Conservation (phyloP, 495 filamentous ascomycete species). For the Saxispiralis lemnorum region DNA sequence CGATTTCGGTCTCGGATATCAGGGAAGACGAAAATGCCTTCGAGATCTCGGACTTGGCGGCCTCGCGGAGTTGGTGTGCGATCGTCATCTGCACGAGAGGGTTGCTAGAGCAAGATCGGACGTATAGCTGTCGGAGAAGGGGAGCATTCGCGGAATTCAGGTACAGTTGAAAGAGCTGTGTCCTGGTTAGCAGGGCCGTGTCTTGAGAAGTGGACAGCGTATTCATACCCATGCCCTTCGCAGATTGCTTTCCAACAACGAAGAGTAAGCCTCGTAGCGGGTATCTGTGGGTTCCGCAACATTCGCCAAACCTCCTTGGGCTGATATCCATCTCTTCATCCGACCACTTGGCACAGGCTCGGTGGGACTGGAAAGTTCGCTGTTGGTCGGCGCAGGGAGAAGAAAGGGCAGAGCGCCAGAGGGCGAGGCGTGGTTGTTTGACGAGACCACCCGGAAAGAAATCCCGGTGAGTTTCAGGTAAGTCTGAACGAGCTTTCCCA, state of each 20-base stretch:
- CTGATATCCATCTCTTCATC: constrained; percentile 51
- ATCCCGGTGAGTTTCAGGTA: constrained; percentile 65
- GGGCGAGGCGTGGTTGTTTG: constrained; percentile 86
- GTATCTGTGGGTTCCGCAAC: constrained; percentile 32
- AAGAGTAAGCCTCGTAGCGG: constrained; percentile 60
- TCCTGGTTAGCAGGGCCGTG: constrained; percentile 1
- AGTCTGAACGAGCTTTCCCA: constrained; percentile 33
- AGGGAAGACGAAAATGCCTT: constrained; percentile 34
- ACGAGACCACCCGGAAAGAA: constrained; percentile 48
- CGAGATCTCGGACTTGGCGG: constrained; percentile 55
- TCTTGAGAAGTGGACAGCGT: not conserved
- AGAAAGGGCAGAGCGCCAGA: constrained; percentile 78
- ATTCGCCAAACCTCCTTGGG: constrained; percentile 20
- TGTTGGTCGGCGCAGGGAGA: constrained; percentile 31
- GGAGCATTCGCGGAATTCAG: constrained; percentile 42
- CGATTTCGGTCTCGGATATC: constrained; percentile 46
- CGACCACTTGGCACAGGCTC: constrained; percentile 44
- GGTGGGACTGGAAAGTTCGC: constrained; percentile 1
- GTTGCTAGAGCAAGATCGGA: constrained; percentile 43
- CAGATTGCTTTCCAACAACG: constrained; percentile 63
- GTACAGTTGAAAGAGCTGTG: constrained; percentile 63
- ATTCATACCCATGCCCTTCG: constrained; percentile 65
- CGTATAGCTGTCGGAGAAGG: constrained; percentile 49
- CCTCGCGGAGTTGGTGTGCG: constrained; percentile 46
- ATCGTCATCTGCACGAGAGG: constrained; percentile 41